phyloP scores from a whole-genome alignment of 148 eudicot genomes.

The Diospyros kaki region DNA sequence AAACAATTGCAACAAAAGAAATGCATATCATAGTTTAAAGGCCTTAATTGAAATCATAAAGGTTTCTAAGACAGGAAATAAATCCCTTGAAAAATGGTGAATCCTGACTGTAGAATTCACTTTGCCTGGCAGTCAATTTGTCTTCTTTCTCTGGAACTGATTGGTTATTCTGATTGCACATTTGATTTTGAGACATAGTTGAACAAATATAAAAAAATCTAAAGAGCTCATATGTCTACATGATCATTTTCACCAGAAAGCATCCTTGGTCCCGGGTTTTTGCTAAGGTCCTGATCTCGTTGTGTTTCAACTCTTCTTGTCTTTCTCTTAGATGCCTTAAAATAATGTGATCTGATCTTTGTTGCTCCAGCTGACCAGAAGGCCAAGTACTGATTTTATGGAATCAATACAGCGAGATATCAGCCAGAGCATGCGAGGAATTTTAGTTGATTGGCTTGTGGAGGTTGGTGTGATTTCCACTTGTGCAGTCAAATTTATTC shows the following conservation, averaged over 20 bases:
- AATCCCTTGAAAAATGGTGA: too few species aligned
- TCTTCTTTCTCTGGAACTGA: too few species aligned
- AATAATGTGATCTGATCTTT: constrained; percentile 3
- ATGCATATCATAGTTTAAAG: too few species aligned
- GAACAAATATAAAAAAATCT: too few species aligned
- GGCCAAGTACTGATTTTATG: constrained; percentile 48
- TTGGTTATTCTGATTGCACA: too few species aligned
- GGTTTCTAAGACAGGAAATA: too few species aligned
- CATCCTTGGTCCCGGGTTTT: background rate
- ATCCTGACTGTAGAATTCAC: too few species aligned
- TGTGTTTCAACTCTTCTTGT: background rate
- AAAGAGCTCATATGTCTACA: background rate
- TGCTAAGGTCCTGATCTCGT: background rate
- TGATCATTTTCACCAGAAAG: background rate
- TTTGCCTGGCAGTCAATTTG: too few species aligned
- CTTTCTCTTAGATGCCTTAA: background rate
- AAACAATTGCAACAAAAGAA: too few species aligned
- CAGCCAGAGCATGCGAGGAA: constrained; percentile 73
- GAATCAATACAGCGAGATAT: constrained; percentile 67
- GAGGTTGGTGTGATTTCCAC: constrained; percentile 49
- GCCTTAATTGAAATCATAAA: too few species aligned
- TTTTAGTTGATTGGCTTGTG: constrained; percentile 87
- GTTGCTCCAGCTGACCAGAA: constrained; percentile 51
- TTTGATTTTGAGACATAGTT: too few species aligned
- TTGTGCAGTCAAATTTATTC: background rate